Evolutionary conservation across 208 protist genomes (phyloP).

Genomic region (Acanthamoeba divionensis): DNA sequence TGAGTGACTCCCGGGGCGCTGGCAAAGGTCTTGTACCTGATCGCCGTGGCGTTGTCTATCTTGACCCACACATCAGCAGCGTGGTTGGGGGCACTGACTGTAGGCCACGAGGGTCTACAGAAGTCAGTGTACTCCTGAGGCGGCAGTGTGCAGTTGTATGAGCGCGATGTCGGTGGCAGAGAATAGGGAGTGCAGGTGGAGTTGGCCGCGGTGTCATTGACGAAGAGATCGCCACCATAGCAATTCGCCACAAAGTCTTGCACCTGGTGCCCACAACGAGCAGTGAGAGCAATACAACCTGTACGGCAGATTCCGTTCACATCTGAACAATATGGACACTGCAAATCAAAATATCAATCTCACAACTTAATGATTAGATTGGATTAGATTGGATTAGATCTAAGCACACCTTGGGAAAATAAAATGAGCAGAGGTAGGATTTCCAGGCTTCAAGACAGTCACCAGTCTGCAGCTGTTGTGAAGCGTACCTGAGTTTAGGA

Average conservation of each 20-base stretch:
- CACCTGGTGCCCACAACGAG: slow-evolving; percentile 39
- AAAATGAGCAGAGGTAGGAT: slow-evolving; percentile 37
- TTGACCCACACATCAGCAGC: background rate
- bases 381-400: background rate
- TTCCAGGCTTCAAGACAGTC: slow-evolving; percentile 42
- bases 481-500: background rate
- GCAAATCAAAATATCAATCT: background rate
- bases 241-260: slow-evolving; percentile 47
- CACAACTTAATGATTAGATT: background rate
- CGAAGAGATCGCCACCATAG: slow-evolving; percentile 46
- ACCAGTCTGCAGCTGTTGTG: slow-evolving; percentile 10
- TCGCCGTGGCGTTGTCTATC: slow-evolving; percentile 23
- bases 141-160: background rate
- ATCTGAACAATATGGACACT: slow-evolving; percentile 34
- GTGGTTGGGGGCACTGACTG: slow-evolving; percentile 49
- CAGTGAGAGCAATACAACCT: background rate
- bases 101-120: background rate
- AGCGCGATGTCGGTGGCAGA: background rate
- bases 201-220: background rate
- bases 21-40: background rate
- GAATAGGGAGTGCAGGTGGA: slow-evolving; percentile 24
- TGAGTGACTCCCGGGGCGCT: background rate
- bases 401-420: slow-evolving; percentile 34
- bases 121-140: background rate
- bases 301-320: slow-evolving; percentile 27